A percentile compares a stretch with the other conserved stretches of the same genome.
phyloP scores from a whole-genome alignment of 2,329 filamentous ascomycete genomes.

The Trematosphaeria pertusa region DNA sequence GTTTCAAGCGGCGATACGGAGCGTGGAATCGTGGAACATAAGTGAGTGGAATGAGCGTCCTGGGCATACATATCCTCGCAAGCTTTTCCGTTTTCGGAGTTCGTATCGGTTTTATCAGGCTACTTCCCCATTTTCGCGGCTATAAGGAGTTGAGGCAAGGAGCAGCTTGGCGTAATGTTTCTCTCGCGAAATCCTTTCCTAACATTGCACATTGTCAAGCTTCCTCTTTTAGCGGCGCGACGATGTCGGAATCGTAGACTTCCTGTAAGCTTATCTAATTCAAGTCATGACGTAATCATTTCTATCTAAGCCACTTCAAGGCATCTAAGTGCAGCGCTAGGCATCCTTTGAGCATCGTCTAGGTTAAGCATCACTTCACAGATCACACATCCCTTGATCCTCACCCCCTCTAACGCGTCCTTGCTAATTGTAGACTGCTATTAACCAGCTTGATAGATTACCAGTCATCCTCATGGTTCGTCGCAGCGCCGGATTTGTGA shows the following conservation, averaged over 20 bases:
- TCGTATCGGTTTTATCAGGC: no score
- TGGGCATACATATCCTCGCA: constrained; percentile 8
- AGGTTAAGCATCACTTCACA: not conserved
- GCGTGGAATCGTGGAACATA: constrained; percentile 1
- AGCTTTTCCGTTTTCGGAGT: constrained; percentile 5
- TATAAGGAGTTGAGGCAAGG: no score
- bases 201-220: no score
- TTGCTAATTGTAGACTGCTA: no score
- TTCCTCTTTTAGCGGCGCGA: no score
- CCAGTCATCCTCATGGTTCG: constrained; percentile 26
- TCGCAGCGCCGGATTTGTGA: constrained; percentile 35
- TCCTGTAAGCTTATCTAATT: no score
- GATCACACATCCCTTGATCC: not conserved
- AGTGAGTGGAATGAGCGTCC: not conserved
- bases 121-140: no score
- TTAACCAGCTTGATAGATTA: no score
- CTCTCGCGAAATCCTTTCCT: no score
- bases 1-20: constrained; percentile 11
- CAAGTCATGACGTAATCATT: constrained; percentile 17
- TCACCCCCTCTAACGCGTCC: no score
- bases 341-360: not conserved
- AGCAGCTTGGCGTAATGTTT: no score
- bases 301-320: not conserved
- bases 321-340: constrained; percentile 9
- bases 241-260: no score